These are phyloP conservation scores for Pseudopyricularia cyperi DNA, from an alignment of 2,329 filamentous ascomycete genomes.

Conservation along the genomic window DNA sequence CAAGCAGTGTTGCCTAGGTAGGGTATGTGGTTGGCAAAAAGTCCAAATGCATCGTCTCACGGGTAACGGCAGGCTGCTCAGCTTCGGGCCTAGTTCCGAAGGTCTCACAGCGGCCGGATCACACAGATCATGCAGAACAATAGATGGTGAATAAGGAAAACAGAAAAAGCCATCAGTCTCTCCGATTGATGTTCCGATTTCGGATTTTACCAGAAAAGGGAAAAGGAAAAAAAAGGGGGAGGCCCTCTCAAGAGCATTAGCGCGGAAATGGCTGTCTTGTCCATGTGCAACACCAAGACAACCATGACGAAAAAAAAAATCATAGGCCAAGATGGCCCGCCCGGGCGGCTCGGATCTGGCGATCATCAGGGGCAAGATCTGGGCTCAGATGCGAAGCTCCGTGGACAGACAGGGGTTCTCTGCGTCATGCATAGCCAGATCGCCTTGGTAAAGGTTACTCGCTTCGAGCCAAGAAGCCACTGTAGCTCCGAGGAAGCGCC, in stretches of 20 bases:
- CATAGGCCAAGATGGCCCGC: too few species aligned
- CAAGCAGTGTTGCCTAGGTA: not conserved
- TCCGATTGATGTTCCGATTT: too few species aligned
- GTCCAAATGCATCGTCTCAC: not conserved
- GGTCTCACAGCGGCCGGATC: not conserved
- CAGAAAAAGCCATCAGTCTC: not conserved
- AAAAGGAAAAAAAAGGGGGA: not conserved
- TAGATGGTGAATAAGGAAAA: not conserved
- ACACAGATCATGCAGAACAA: not conserved
- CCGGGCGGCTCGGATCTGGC: not conserved
- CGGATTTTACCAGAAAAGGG: too few species aligned
- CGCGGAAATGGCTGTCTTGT: not conserved
- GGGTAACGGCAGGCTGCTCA: not conserved
- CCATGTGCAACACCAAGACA: not conserved
- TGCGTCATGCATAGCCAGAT: not conserved
- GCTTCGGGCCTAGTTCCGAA: not conserved
- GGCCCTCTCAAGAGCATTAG: not conserved
- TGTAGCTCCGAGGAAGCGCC: too few species aligned
- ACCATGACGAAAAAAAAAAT: not conserved
- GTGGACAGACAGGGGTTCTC: not conserved
- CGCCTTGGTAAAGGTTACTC: too few species aligned
- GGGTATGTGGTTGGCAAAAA: too few species aligned
- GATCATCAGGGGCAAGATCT: not conserved
- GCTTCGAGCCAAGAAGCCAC: too few species aligned
- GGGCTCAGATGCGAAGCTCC: not conserved